Evolutionary conservation across 2,329 filamentous ascomycete species (phyloP), one percentile per base, ranked within the genome.

Genomic region (Curvularia hawaiiensis): DNA sequence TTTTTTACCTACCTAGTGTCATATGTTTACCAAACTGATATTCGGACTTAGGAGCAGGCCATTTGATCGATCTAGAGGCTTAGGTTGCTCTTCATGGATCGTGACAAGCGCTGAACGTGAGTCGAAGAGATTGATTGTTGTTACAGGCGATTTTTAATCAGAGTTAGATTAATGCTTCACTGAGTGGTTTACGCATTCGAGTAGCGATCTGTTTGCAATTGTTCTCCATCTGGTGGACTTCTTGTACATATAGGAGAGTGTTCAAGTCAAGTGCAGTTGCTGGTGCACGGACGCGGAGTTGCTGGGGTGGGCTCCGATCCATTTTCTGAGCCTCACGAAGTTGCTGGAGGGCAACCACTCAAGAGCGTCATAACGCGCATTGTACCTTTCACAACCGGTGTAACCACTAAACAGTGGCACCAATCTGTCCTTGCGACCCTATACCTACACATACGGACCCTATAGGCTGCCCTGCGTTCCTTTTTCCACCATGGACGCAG

Each of bases 401-500:
- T 31, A 46, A 46, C 14, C 10, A 3, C 39, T 35, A 12, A 28
- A 22, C 6, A 14, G 47, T 50, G 35, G 47, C 24, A 28, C n/a
- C 30, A 12, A 35, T 30, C 7, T 3, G 35, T 35, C 33, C 4
- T 18, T 41, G 40, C 9, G 35, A 20, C 11, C 4, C 48, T 3
- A 6, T 12, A 3, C 22, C 31, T 9, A 22, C n/a, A 11, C 7
- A 10, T 3, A n/a, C 4, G 18, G n/a, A 22, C 1, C 31, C 10
- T 6, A 18, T 10, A 30, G 16, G 4, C 31, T 38, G 22, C 2
- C 11, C 35, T 28, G 45, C 31, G 16, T 18, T 38, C 35, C 35
- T n/a, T 38, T 38, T 38, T 38, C 44, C 58, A 58, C 52, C 52
- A 73, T 74, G 69, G 67, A 72, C 58, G 60, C 66, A n/a, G 59